Conservation (phyloP, 345 rosid genomes). For the Dovyalis caffra region DNA sequence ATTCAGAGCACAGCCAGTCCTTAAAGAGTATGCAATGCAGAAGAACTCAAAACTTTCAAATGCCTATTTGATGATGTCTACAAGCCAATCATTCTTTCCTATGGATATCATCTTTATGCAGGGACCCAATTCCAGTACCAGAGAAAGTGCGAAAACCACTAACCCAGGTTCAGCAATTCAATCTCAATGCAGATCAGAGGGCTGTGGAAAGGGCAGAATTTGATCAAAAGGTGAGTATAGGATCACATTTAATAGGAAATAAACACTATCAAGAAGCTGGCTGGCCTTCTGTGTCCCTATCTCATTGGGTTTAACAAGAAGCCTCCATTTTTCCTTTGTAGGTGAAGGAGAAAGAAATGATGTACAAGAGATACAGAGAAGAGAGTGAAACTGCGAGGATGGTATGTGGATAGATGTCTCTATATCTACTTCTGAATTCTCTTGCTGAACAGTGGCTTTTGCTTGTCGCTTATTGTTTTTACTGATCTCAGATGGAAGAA, state of each 20-base stretch:
- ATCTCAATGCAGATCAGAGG: constrained; percentile 64
- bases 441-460: too few relatives aligned
- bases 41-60: background rate
- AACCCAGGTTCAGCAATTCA: constrained; percentile 69
- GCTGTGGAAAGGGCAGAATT: constrained; percentile 86
- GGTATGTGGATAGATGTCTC: constrained; percentile 35
- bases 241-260: too few relatives aligned
- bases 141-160: constrained; percentile 88
- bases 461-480: background rate
- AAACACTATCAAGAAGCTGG: too few relatives aligned
- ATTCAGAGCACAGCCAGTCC: constrained; percentile 76
- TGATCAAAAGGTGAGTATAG: constrained; percentile 63
- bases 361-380: constrained; percentile 90
- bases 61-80: background rate
- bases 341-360: constrained; percentile 85
- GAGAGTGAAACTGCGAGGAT: constrained; percentile 82
- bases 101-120: constrained; percentile 18
- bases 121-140: constrained; percentile 91
- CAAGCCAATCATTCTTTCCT: background rate
- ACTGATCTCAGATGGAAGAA: constrained; percentile 65
- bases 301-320: background rate
- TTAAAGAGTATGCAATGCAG: constrained; percentile 63
- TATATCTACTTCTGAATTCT: background rate
- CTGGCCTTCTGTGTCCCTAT: background rate
- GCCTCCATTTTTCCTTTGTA: constrained; percentile 11